Conservation (phyloP, 2,329 filamentous ascomycete species). For the Rachicladosporium sp. region DNA sequence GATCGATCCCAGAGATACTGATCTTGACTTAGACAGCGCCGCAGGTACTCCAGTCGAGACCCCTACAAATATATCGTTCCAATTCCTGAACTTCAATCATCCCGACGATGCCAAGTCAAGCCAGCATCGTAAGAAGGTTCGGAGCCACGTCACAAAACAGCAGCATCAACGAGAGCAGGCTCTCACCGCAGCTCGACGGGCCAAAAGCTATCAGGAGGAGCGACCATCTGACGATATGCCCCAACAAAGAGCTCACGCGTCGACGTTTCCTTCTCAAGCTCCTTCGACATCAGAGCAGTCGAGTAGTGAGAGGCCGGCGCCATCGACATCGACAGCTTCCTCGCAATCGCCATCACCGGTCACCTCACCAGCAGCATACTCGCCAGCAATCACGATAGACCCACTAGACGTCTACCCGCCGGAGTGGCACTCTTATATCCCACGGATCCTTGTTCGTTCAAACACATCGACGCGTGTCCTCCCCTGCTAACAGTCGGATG, state of each 20-base stretch:
- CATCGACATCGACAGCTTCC: not conserved
- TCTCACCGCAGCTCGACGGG: conserved; percentile 12
- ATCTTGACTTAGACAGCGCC: conserved; percentile 12
- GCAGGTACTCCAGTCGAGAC: conserved; percentile 10
- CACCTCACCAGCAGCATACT: conserved; percentile 11
- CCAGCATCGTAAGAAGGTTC: conserved; percentile 21
- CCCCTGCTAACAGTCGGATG: conserved; percentile 3
- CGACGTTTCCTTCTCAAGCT: conserved; percentile 5
- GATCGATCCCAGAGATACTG: too few species aligned
- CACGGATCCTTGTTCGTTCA: conserved; percentile 17
- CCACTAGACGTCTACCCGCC: conserved; percentile 25
- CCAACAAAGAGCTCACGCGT: conserved; percentile 7
- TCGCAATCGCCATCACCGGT: conserved; percentile 11
- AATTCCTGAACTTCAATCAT: conserved; percentile 24
- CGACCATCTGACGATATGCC: conserved; percentile 1
- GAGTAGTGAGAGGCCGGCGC: too few species aligned
- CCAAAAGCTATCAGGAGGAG: conserved; percentile 2
- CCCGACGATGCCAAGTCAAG: conserved; percentile 22
- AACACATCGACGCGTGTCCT: not conserved
- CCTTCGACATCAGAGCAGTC: not conserved
- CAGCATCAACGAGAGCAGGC: conserved; percentile 19
- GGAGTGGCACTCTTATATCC: conserved; percentile 24
- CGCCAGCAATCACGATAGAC: conserved; percentile 14
- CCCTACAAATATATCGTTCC: conserved; percentile 18
- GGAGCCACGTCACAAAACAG: conserved; percentile 23